Base-by-base conservation (phyloP, 257 asterid genomes). In the Solanum microdontum region DNA sequence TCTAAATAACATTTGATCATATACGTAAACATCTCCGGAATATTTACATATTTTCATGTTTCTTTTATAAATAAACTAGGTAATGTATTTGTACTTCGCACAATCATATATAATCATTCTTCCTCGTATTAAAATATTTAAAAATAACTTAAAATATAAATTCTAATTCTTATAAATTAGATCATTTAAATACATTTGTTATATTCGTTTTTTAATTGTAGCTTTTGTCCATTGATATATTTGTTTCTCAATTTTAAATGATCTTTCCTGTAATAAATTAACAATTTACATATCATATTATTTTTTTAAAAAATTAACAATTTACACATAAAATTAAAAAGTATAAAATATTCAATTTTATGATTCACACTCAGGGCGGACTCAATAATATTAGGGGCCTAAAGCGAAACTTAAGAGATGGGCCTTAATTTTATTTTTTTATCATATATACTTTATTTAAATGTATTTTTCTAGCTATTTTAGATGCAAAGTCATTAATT, bases 291-390 rank as follows among this genome's bases (percentile, higher is more conserved):
- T 0, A 45, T 4, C 55, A 45, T 4, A 13, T 45, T 45, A 1
- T 45, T 12, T 40, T 40, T 39, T 1, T 0, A 0, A 4, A 11
- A 12, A 39, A 39, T n/a, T n/a, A 43, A 43, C 15, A 45, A 26
- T 66, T 66, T 68, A 12, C 73, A 24, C 8, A 12, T 0, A 62
- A 64, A 19, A 64, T 19, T 19, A 64, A 26, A 24, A 26, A 26
- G 10, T 5, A 26, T 26, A 68, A 68, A 68, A 66, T 24, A 92
- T 40, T 93, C 15, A 10, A 64, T 24, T 17, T 55, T 55, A 55
- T 55, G n/a, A 55, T 3, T 45, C 19, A 15, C 62, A 51, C n/a
- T 51, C 34, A 33, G 5, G 34, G 34, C 5, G 1, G 34, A 33
- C 34, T 32, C 34, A 33, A 33, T 33, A 33, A 33, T 33, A 33